Evolutionary conservation across 2,329 filamentous ascomycete genomes (phyloP).

Genomic region (Gnomoniopsis sp.): DNA sequence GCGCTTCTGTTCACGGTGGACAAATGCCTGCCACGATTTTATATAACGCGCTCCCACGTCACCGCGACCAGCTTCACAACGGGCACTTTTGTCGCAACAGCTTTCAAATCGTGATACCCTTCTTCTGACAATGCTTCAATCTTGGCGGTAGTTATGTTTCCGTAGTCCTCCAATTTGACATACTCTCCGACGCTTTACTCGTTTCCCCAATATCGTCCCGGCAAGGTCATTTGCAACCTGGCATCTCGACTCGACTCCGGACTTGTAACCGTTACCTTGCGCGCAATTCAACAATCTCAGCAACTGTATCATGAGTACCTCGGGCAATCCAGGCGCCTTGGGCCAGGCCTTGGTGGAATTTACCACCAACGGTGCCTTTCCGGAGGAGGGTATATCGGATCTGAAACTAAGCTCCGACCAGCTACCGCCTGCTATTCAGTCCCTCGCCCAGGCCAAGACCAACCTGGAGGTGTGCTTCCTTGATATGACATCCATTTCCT

Average conservation of each 20-base stretch:
- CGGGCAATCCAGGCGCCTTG: constrained; percentile 27
- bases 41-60: neutral
- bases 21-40: neutral
- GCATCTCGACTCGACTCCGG: neutral
- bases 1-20: neutral
- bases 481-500: neutral
- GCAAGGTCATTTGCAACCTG: constrained; percentile 2
- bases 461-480: constrained; percentile 39
- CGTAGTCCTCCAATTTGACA: neutral
- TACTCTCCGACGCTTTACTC: neutral
- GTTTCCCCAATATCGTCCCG: neutral
- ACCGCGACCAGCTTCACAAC: neutral
- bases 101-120: neutral
- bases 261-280: neutral
- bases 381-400: constrained; percentile 43
- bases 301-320: neutral
- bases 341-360: constrained; percentile 64
- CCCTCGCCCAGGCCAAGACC: constrained; percentile 38
- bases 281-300: neutral
- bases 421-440: constrained; percentile 38
- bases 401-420: constrained; percentile 30
- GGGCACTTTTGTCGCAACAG: neutral
- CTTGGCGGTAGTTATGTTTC: neutral
- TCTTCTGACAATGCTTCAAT: neutral
- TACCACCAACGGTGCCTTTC: constrained; percentile 45